phyloP scores from a whole-genome alignment of 805 yeast genomes.

The Schwanniomyces occidentalis region DNA sequence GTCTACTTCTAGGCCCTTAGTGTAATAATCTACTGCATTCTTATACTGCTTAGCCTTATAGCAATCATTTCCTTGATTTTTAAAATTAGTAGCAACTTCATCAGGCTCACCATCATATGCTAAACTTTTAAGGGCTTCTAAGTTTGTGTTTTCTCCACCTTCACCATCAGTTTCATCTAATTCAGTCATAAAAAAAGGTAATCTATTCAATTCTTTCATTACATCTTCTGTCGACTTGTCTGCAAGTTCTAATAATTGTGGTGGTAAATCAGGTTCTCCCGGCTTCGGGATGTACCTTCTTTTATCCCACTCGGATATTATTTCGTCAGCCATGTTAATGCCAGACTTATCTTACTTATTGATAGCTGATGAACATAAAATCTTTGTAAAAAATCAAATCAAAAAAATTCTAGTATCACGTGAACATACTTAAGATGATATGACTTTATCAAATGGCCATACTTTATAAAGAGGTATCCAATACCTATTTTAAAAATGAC shows the following conservation, averaged over 20 bases:
- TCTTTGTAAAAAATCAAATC: background rate
- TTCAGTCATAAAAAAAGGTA: conserved; percentile 94
- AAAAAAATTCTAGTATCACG: conserved; percentile 1
- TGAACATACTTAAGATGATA: background rate
- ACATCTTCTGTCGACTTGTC: conserved; percentile 75
- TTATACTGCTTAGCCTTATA: conserved; percentile 69
- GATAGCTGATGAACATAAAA: background rate
- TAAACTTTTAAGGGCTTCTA: conserved; percentile 88
- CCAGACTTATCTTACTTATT: too few species aligned
- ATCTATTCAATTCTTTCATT: conserved; percentile 70
- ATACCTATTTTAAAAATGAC: too few species aligned
- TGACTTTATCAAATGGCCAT: background rate
- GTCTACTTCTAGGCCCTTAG: conserved; percentile 73
- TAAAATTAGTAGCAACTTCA: conserved; percentile 87
- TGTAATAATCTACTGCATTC: conserved; percentile 76
- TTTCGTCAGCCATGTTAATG: conserved; percentile 15
- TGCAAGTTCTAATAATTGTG: conserved; percentile 67
- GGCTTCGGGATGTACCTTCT: conserved; percentile 42
- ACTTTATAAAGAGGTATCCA: too few species aligned
- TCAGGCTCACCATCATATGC: conserved; percentile 96
- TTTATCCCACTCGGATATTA: conserved; percentile 44
- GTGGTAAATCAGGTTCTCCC: conserved; percentile 77
- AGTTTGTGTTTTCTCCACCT: conserved; percentile 68
- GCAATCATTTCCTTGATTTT: conserved; percentile 89
- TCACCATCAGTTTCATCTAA: conserved; percentile 75